phyloP scores from a whole-genome alignment of 208 protist genomes.

The Wallacemonas sp. region DNA sequence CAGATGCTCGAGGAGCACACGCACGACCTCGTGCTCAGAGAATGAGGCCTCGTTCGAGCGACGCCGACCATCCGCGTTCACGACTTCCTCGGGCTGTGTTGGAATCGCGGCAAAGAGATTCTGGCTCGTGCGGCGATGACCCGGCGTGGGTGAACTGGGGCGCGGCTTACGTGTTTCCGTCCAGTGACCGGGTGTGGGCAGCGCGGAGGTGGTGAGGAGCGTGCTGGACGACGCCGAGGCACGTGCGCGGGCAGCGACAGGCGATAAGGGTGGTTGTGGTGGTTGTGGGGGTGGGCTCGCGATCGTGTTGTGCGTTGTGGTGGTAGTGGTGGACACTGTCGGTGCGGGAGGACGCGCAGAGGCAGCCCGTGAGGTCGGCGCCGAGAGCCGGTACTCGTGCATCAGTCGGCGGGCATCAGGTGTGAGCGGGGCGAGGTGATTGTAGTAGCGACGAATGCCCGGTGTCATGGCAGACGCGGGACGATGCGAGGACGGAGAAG shows the following conservation, averaged over 20 bases:
- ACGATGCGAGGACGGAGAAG: neutral
- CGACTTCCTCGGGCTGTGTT: neutral
- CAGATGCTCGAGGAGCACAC: slow-evolving; percentile 5
- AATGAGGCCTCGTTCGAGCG: slow-evolving; percentile 7
- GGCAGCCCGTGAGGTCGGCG: slow-evolving; percentile 2
- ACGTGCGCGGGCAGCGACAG: no score
- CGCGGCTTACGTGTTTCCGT: slow-evolving; percentile 7
- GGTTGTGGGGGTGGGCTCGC: no score
- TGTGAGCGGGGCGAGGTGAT: neutral
- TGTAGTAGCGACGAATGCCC: neutral
- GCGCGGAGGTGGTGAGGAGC: neutral
- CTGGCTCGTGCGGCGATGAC: neutral
- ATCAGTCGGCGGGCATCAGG: neutral
- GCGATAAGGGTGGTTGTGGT: no score
- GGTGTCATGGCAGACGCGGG: slow-evolving; percentile 1
- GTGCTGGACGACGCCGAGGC: neutral
- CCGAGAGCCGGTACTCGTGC: slow-evolving; percentile 5
- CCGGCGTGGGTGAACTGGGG: neutral
- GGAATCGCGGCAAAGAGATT: neutral
- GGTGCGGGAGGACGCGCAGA: neutral
- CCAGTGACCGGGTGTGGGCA: slow-evolving; percentile 4
- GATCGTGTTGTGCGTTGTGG: no score
- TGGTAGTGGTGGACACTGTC: no score
- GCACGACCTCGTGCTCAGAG: neutral
- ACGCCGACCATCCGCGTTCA: neutral